Percentiles rank a stretch among this genome's conserved stretches.
phyloP scores from a whole-genome alignment of 257 asterid genomes.

The Solanum paucissectum region DNA sequence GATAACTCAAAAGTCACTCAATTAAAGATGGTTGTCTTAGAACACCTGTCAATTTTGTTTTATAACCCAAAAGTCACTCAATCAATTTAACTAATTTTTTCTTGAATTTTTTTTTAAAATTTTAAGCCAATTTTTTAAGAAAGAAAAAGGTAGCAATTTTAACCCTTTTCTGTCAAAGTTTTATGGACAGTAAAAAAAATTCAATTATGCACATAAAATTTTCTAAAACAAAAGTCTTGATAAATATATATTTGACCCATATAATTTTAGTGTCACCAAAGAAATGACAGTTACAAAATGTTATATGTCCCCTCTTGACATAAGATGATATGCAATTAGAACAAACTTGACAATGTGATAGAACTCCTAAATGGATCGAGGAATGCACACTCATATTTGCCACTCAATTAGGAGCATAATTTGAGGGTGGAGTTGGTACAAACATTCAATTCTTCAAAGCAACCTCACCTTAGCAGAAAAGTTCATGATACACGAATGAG shows the following conservation, averaged over 20 bases:
- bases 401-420: neutral
- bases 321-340: neutral
- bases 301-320: neutral
- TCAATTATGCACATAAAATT: neutral
- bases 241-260: neutral
- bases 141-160: neutral
- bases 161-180: neutral
- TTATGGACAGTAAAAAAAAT: no score
- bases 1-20: no score
- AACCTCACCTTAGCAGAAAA: neutral
- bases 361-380: neutral
- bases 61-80: no score
- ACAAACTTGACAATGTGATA: no score
- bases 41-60: no score
- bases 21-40: no score
- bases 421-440: neutral
- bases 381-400: neutral
- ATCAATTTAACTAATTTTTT: no score
- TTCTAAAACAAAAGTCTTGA: neutral
- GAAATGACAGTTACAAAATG: neutral
- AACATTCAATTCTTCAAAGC: neutral
- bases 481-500: neutral
- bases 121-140: no score
- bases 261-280: neutral
- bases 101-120: no score